These are phyloP conservation scores for Apophysomyces variabilis DNA, from an alignment of 371 early-diverging fungal species.

Conservation along the genomic window DNA sequence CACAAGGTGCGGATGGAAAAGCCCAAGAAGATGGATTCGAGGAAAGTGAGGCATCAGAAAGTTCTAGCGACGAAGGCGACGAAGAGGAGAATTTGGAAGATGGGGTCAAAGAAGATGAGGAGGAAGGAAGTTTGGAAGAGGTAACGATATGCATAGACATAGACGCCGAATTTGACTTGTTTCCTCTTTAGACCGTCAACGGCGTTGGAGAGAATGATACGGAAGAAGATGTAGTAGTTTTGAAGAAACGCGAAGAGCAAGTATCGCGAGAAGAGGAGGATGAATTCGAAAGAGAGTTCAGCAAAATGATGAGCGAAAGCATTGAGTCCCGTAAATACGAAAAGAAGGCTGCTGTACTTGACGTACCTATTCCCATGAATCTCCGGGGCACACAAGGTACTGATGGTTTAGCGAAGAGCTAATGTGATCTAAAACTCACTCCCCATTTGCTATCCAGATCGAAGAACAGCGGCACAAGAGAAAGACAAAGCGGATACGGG, in stretches of 20 bases:
- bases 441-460: conserved; percentile 25
- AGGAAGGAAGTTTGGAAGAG: conserved; percentile 38
- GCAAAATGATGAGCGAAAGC: conserved; percentile 83
- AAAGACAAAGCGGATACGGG: conserved; percentile 36
- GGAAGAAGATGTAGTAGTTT: conserved; percentile 64
- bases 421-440: conserved; percentile 4
- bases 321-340: conserved; percentile 82
- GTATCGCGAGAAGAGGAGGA: conserved; percentile 58
- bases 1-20: conserved; percentile 35
- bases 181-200: conserved; percentile 17
- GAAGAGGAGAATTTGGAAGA: conserved; percentile 43
- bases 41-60: conserved; percentile 40
- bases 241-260: conserved; percentile 47
- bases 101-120: conserved; percentile 30
- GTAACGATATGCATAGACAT: conserved; percentile 23
- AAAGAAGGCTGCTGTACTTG: conserved; percentile 72
- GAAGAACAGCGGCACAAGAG: conserved; percentile 41
- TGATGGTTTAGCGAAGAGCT: neutral
- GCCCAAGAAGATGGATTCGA: conserved; percentile 50
- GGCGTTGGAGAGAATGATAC: conserved; percentile 41
- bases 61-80: conserved; percentile 53
- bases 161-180: neutral
- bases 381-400: conserved; percentile 57
- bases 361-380: conserved; percentile 83
- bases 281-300: conserved; percentile 80